Percentiles rank a stretch among this genome's conserved stretches.
phyloP scores from a whole-genome alignment of 2,329 filamentous ascomycete genomes.

The Meredithiella fracta region DNA sequence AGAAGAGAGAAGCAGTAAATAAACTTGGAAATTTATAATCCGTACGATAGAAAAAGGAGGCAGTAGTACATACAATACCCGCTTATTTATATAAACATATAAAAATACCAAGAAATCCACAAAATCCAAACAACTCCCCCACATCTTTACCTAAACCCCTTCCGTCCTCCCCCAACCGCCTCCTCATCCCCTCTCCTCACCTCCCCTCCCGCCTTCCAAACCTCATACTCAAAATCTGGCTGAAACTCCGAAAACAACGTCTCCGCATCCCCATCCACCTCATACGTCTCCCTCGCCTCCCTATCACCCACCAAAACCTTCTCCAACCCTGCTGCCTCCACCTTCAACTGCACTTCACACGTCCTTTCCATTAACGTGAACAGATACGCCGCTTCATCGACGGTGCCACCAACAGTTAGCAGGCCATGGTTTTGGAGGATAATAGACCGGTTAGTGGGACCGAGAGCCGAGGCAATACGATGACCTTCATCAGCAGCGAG shows the following conservation, averaged over 20 bases:
- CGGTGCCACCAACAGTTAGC: slow-evolving; percentile 44
- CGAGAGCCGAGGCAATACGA: slow-evolving; percentile 40
- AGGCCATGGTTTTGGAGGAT: slow-evolving; percentile 50
- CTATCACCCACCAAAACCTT: slow-evolving; percentile 23
- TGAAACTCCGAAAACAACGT: slow-evolving; percentile 23
- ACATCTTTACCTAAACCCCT: no score
- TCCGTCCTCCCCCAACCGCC: no score
- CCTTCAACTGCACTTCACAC: slow-evolving; percentile 22
- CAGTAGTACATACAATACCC: no score
- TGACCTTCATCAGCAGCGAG: slow-evolving; percentile 43
- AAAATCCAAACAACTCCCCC: no score
- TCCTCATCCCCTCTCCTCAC: not conserved
- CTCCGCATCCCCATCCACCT: slow-evolving; percentile 20
- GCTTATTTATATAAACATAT: no score
- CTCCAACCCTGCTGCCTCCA: slow-evolving; percentile 18
- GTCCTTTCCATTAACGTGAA: slow-evolving; percentile 30
- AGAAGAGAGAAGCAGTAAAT: no score
- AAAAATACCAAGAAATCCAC: no score
- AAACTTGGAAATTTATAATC: no score
- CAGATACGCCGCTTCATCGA: slow-evolving; percentile 50
- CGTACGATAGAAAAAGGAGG: no score
- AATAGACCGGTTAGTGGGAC: slow-evolving; percentile 31
- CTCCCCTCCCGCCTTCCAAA: slow-evolving; percentile 18
- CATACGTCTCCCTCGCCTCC: slow-evolving; percentile 25
- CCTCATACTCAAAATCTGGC: slow-evolving; percentile 22